Percentiles rank a stretch among this genome's conserved stretches.
Evolutionary conservation across 2,329 filamentous ascomycete species (phyloP).

Genomic region (Keithomyces neogunnii): DNA sequence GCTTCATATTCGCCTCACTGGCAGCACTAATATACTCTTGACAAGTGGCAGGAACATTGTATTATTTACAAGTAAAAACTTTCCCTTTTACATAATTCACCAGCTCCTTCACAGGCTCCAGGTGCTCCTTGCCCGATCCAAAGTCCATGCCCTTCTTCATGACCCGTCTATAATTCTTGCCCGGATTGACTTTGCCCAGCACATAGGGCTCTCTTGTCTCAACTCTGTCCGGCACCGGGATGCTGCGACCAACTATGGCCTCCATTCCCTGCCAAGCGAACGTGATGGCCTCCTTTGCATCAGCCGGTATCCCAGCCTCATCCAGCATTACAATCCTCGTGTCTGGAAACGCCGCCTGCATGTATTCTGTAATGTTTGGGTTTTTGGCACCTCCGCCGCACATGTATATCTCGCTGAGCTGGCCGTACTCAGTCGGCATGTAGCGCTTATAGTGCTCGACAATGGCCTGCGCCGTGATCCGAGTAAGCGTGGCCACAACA

Average conservation of each 20-base stretch:
- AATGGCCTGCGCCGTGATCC: slow-evolving; percentile 51
- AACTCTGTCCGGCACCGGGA: slow-evolving; percentile 43
- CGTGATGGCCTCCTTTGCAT: slow-evolving; percentile 45
- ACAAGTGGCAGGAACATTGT: too few relatives aligned
- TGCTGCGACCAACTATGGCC: slow-evolving; percentile 44
- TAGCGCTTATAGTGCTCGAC: slow-evolving; percentile 40
- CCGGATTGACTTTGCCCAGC: slow-evolving; percentile 45
- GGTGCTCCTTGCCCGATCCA: background rate
- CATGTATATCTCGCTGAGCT: slow-evolving; percentile 45
- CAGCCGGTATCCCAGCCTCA: slow-evolving; percentile 46
- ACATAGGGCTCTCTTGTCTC: slow-evolving; percentile 43
- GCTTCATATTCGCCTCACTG: too few relatives aligned
- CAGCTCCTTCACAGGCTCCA: background rate
- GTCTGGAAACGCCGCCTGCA: slow-evolving; percentile 39
- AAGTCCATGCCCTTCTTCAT: background rate
- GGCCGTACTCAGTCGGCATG: slow-evolving; percentile 28
- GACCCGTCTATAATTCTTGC: slow-evolving; percentile 39
- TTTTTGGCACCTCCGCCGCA: slow-evolving; percentile 51
- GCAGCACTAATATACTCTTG: too few relatives aligned
- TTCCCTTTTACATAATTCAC: background rate
- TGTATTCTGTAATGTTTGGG: slow-evolving; percentile 44
- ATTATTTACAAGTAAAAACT: background rate
- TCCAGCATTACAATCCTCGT: slow-evolving; percentile 46
- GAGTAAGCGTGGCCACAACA: slow-evolving; percentile 49
- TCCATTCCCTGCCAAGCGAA: slow-evolving; percentile 56